Evolutionary conservation across 768 basidiomycete genomes (phyloP).

Genomic region (Rhizopogon sp.): DNA sequence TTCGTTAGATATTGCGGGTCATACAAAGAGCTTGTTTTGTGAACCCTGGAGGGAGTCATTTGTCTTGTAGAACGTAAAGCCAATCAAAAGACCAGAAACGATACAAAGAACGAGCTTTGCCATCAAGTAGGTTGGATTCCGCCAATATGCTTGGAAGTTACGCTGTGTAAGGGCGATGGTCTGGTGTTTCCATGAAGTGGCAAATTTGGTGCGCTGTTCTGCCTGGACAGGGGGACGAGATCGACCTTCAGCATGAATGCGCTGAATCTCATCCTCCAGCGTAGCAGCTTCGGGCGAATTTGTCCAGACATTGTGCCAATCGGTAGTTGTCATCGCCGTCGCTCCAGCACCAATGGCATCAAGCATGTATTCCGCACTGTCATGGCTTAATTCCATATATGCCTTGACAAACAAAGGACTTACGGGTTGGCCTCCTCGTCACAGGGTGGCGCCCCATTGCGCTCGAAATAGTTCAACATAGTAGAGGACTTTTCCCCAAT

Average conservation of each 20-base stretch:
- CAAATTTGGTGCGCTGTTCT: slow-evolving; percentile 39
- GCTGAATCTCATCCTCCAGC: slow-evolving; percentile 35
- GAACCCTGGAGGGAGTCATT: slow-evolving; percentile 51
- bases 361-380: slow-evolving; percentile 59
- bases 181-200: slow-evolving; percentile 51
- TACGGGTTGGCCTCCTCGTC: slow-evolving; percentile 63
- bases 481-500: slow-evolving; percentile 57
- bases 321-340: slow-evolving; percentile 44
- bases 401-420: slow-evolving; percentile 39
- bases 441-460: slow-evolving; percentile 61
- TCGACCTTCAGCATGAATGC: slow-evolving; percentile 45
- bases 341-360: slow-evolving; percentile 74
- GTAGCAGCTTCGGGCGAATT: slow-evolving; percentile 40
- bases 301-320: slow-evolving; percentile 65
- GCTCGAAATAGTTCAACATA: slow-evolving; percentile 74
- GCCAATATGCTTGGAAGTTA: slow-evolving; percentile 43
- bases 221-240: slow-evolving; percentile 33
- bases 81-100: slow-evolving; percentile 49
- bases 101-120: slow-evolving; percentile 55
- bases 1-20: slow-evolving; percentile 15
- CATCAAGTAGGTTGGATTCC: slow-evolving; percentile 54
- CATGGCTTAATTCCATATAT: slow-evolving; percentile 42
- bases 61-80: slow-evolving; percentile 59
- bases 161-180: slow-evolving; percentile 39
- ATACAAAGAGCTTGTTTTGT: slow-evolving; percentile 62